Evolutionary conservation across 2,329 filamentous ascomycete species (phyloP).

Genomic region (Penicillium paneum): DNA sequence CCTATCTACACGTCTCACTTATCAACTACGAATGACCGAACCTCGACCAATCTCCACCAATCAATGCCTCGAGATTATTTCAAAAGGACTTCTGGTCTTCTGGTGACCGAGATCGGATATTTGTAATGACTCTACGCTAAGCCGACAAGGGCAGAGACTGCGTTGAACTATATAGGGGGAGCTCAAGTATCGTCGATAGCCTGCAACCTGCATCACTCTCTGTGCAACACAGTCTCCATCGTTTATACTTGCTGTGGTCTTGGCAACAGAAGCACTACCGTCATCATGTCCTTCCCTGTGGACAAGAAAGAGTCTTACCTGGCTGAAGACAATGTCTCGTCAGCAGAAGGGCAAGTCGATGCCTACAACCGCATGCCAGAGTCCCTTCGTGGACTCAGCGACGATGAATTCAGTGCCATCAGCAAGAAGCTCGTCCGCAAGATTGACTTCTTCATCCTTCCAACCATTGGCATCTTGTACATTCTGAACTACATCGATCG

Average conservation of each 20-base stretch:
- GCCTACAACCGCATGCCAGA: slow-evolving; percentile 25
- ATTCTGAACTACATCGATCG: slow-evolving; percentile 45
- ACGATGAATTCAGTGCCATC: slow-evolving; percentile 22
- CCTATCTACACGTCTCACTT: slow-evolving; percentile 1
- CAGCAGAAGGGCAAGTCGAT: slow-evolving; percentile 25
- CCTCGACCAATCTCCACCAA: slow-evolving; percentile 6
- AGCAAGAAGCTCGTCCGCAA: slow-evolving; percentile 29
- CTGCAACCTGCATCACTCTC: not conserved
- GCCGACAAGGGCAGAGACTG: not conserved
- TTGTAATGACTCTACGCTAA: not conserved
- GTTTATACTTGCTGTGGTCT: not conserved
- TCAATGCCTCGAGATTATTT: slow-evolving; percentile 14
- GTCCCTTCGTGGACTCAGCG: slow-evolving; percentile 21
- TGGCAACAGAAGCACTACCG: not conserved
- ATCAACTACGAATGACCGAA: slow-evolving; percentile 2
- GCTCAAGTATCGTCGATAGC: slow-evolving; percentile 1
- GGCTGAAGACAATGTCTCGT: slow-evolving; percentile 19
- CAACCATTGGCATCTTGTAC: slow-evolving; percentile 38
- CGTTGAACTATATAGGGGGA: slow-evolving; percentile 12
- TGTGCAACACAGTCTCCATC: not conserved
- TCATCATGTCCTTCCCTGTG: slow-evolving; percentile 10
- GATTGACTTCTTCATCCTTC: slow-evolving; percentile 31
- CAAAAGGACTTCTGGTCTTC: not conserved
- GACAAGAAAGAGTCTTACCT: slow-evolving; percentile 18
- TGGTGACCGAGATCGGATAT: too few relatives aligned